Evolutionary conservation across 1,284 basidiomycete species (phyloP).

Genomic region (Xanthoconium separans): DNA sequence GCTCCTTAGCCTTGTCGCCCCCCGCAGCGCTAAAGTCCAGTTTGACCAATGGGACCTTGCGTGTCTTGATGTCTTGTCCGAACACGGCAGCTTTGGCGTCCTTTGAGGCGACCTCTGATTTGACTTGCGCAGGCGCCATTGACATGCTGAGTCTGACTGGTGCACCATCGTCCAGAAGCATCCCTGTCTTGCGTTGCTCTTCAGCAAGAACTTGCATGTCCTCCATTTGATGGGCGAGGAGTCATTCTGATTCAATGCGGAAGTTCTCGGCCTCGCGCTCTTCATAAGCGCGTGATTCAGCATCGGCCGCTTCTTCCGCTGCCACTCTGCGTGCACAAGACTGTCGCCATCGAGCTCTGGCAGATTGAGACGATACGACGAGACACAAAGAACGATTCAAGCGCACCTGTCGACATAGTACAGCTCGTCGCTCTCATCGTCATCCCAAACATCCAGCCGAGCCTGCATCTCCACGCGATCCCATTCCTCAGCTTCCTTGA

Average conservation of each 20-base stretch:
- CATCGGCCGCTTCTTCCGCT: slow-evolving; percentile 77
- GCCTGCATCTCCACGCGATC: slow-evolving; percentile 71
- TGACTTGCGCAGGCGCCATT: slow-evolving; percentile 47
- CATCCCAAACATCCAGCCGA: slow-evolving; percentile 82
- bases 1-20: slow-evolving; percentile 72
- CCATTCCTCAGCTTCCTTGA: slow-evolving; percentile 73
- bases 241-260: slow-evolving; percentile 82
- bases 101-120: slow-evolving; percentile 44
- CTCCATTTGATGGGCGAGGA: slow-evolving; percentile 86
- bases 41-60: slow-evolving; percentile 79
- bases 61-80: slow-evolving; percentile 65
- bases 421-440: slow-evolving; percentile 84
- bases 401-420: slow-evolving; percentile 83
- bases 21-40: slow-evolving; percentile 83
- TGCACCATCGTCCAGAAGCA: slow-evolving; percentile 87
- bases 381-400: neutral
- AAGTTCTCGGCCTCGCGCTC: slow-evolving; percentile 82
- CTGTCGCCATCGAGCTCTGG: slow-evolving; percentile 72
- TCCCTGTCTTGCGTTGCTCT: slow-evolving; percentile 83
- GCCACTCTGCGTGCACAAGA: slow-evolving; percentile 64
- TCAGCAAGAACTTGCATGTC: slow-evolving; percentile 86
- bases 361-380: neutral
- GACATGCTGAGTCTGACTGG: slow-evolving; percentile 82
- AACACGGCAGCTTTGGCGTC: slow-evolving; percentile 64
- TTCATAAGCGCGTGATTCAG: slow-evolving; percentile 79